These are phyloP conservation scores for Quercus wislizeni DNA, from an alignment of 306 rosid species.

Conservation along the genomic window DNA sequence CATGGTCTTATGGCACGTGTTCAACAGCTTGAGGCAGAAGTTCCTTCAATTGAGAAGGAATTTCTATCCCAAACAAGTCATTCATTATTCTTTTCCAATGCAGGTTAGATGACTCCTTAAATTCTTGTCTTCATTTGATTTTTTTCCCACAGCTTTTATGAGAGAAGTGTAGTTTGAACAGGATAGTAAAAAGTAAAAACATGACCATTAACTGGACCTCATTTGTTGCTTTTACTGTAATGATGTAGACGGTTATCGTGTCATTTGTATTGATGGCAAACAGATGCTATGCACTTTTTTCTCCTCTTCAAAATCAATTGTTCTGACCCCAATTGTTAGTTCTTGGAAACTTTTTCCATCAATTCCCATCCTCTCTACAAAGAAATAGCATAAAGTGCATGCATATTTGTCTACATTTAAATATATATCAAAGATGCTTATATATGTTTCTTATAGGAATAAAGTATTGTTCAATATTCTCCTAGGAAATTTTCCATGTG, in stretches of 20 bases:
- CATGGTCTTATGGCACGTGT: slow-evolving; percentile 79
- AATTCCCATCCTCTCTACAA: background rate
- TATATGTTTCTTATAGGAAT: background rate
- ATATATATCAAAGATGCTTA: background rate
- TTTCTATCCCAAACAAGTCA: slow-evolving; percentile 69
- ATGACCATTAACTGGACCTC: background rate
- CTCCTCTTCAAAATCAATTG: background rate
- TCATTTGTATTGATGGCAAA: background rate
- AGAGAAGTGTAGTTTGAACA: background rate
- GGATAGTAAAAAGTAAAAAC: background rate
- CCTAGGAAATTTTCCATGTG: background rate
- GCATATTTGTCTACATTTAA: background rate
- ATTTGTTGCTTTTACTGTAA: background rate
- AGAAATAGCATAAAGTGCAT: background rate
- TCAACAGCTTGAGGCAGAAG: slow-evolving; percentile 94
- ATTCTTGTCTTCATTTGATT: slow-evolving; percentile 12
- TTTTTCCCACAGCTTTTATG: background rate
- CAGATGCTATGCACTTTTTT: background rate
- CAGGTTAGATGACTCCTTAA: slow-evolving; percentile 54
- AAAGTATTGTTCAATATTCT: background rate
- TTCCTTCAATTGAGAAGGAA: slow-evolving; percentile 84
- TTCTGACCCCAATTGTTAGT: background rate
- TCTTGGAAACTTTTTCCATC: background rate
- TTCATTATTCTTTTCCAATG: slow-evolving; percentile 49
- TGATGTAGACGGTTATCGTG: background rate